Evolutionary conservation across 2,329 filamentous ascomycete genomes (phyloP).

Genomic region (Fusarium sp.): DNA sequence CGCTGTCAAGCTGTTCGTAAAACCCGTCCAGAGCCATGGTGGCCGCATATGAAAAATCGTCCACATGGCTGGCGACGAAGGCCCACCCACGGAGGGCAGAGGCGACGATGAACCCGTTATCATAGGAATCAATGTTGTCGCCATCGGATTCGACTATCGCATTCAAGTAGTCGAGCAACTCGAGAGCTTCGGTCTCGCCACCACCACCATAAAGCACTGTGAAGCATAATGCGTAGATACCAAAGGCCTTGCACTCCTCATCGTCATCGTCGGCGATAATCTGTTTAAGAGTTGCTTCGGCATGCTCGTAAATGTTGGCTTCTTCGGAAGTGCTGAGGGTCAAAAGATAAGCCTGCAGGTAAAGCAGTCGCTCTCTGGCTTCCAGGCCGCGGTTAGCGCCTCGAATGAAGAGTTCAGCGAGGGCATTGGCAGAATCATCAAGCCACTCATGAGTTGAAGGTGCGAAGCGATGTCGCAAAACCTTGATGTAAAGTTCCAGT

Average conservation of each 20-base stretch:
- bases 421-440: constrained; percentile 69
- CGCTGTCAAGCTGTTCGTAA: constrained; percentile 86
- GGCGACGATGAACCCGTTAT: constrained; percentile 78
- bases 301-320: constrained; percentile 52
- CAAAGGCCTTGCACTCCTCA: constrained; percentile 74
- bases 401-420: constrained; percentile 76
- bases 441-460: constrained; percentile 59
- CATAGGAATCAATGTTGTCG: constrained; percentile 77
- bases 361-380: constrained; percentile 77
- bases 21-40: constrained; percentile 84
- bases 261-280: constrained; percentile 70
- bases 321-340: constrained; percentile 79
- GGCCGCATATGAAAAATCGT: constrained; percentile 80
- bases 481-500: constrained; percentile 55
- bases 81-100: constrained; percentile 86
- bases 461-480: constrained; percentile 67
- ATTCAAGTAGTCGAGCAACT: constrained; percentile 81
- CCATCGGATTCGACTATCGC: constrained; percentile 88
- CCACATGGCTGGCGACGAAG: constrained; percentile 82
- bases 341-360: constrained; percentile 79
- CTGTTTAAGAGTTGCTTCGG: constrained; percentile 52
- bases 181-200: constrained; percentile 75
- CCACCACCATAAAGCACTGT: constrained; percentile 83
- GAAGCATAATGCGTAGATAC: constrained; percentile 82
- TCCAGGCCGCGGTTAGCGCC: constrained; percentile 79